Percentiles rank a stretch among this genome's conserved stretches.
Evolutionary conservation across 176 grass and related monocot species (phyloP).

Genomic region (Leersia perrieri): DNA sequence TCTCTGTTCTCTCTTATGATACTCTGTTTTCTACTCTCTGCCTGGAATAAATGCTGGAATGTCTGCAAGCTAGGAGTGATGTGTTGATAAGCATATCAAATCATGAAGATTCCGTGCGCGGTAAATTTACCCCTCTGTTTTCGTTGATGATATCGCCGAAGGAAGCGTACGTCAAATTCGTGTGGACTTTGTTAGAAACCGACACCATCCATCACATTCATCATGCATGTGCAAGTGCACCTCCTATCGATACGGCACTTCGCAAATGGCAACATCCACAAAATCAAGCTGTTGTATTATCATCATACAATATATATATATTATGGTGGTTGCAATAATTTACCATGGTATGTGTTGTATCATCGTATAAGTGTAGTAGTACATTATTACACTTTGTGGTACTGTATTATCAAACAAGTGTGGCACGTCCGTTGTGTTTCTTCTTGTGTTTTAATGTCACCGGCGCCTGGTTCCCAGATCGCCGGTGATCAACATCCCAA

Average conservation of each 20-base stretch:
- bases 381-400: not conserved
- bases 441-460: not conserved
- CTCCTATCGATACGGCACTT: not conserved
- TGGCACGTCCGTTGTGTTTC: not conserved
- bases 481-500: not conserved
- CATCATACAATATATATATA: not conserved
- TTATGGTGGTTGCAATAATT: not conserved
- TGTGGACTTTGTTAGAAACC: not conserved
- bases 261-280: too few species aligned
- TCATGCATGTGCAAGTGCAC: not conserved
- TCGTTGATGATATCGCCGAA: not conserved
- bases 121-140: not conserved
- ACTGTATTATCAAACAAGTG: not conserved
- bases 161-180: not conserved
- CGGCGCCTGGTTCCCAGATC: constrained; percentile 31
- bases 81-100: not conserved
- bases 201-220: not conserved
- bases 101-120: not conserved
- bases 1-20: not conserved
- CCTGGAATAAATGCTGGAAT: not conserved
- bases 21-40: not conserved
- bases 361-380: not conserved
- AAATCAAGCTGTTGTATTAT: not conserved
- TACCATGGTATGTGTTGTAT: not conserved
- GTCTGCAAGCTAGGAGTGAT: not conserved